Evolutionary conservation across 2,329 filamentous ascomycete species (phyloP).

Genomic region (Venturia pyrina): DNA sequence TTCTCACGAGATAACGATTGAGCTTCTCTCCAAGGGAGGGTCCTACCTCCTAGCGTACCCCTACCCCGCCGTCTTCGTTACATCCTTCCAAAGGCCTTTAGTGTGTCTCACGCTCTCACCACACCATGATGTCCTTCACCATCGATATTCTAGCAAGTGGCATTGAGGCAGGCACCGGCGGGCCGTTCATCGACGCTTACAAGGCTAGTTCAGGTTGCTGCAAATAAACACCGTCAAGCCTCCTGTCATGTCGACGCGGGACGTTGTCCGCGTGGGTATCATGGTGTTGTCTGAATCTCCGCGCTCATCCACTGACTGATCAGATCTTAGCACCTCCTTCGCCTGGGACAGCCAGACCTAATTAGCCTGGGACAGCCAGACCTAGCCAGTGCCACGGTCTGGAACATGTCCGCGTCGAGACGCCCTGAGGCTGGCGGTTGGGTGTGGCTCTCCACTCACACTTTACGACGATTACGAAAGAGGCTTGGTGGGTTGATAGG

Average conservation of each 20-base stretch:
- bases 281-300: not conserved
- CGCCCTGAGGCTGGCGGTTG: not conserved
- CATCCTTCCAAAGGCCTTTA: not conserved
- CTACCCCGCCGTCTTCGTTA: not conserved
- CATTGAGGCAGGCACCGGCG: not conserved
- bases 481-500: not conserved
- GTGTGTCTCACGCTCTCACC: not conserved
- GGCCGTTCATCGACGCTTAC: not conserved
- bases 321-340: not conserved
- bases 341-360: not conserved
- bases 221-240: not conserved
- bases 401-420: not conserved
- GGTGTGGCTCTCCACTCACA: not conserved
- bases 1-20: not conserved
- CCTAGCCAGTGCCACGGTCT: not conserved
- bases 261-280: not conserved
- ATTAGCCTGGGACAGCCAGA: not conserved
- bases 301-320: not conserved
- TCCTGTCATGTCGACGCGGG: not conserved
- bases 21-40: not conserved
- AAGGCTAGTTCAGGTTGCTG: not conserved
- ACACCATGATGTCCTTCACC: not conserved
- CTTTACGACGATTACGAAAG: not conserved
- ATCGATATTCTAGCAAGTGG: not conserved
- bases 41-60: not conserved